Conservation (phyloP, 192 early-diverging fungal species). For the Rhizophagus clarus region DNA sequence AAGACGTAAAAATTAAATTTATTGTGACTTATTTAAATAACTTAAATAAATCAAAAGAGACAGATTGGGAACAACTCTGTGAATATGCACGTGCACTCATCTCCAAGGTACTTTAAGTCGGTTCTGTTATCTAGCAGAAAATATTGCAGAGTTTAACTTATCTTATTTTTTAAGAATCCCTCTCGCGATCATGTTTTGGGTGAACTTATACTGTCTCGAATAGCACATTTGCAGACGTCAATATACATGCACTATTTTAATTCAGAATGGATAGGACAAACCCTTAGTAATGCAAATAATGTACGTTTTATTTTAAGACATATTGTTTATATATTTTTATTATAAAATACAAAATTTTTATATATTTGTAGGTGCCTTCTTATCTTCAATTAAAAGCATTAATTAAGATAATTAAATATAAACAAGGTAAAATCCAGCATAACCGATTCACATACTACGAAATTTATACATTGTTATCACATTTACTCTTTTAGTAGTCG, state of each 20-base stretch:
- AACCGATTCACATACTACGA: background rate
- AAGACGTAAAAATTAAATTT: background rate
- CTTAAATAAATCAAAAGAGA: background rate
- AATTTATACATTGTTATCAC: background rate
- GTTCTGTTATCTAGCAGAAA: background rate
- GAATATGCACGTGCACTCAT: background rate
- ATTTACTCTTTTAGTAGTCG: background rate
- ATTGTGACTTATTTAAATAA: background rate
- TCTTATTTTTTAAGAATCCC: background rate
- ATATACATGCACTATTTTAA: conserved; percentile 12
- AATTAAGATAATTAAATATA: conserved; percentile 15
- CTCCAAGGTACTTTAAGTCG: background rate
- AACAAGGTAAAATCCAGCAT: background rate
- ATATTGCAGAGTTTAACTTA: background rate
- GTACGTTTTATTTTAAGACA: background rate
- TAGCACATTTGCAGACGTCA: background rate
- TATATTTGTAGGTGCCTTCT: background rate
- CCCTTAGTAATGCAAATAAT: background rate
- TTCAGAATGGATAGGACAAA: background rate
- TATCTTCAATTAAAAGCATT: conserved; percentile 1
- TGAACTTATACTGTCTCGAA: background rate
- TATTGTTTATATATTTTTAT: background rate
- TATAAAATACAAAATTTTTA: background rate
- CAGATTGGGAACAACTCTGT: background rate
- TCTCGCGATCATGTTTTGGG: background rate